Conservation (phyloP, 805 yeast species). For the Crinitomyces ghanaensis region DNA sequence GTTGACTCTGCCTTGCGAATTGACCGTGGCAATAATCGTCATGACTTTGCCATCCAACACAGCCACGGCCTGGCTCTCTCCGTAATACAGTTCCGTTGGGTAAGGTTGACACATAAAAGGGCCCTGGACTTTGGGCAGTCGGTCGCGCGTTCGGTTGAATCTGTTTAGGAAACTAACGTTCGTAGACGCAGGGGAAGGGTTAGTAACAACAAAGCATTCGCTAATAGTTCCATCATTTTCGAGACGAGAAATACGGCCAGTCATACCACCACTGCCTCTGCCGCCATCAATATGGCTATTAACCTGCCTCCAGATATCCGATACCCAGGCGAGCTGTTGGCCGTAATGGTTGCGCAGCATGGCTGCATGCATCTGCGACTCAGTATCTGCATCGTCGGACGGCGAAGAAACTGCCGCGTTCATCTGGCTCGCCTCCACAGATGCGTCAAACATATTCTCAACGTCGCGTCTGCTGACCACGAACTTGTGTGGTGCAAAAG, state of each 20-base stretch:
- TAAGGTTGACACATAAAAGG: constrained; percentile 45
- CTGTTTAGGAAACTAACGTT: no score
- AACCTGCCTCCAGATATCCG: constrained; percentile 16
- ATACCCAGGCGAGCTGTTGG: constrained; percentile 14
- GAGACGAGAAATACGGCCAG: constrained; percentile 16
- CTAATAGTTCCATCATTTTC: constrained; percentile 17
- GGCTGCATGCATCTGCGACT: background rate
- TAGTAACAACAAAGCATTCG: constrained; percentile 17
- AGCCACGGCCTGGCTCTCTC: constrained; percentile 31
- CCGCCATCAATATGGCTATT: no score
- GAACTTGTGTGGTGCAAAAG: constrained; percentile 45
- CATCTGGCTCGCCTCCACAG: constrained; percentile 16
- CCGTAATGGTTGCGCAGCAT: background rate
- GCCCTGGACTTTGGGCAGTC: constrained; percentile 32
- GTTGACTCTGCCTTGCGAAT: constrained; percentile 15
- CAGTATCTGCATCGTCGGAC: no score
- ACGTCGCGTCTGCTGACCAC: constrained; percentile 27
- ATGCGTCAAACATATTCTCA: constrained; percentile 26
- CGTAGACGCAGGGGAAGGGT: no score
- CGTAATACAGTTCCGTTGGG: constrained; percentile 41
- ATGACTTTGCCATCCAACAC: constrained; percentile 18
- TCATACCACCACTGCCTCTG: no score
- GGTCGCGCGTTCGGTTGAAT: no score
- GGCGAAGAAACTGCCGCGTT: no score
- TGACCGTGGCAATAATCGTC: constrained; percentile 15